Base-by-base conservation (phyloP, 768 basidiomycete genomes). In the Tephrocybe sp. region DNA sequence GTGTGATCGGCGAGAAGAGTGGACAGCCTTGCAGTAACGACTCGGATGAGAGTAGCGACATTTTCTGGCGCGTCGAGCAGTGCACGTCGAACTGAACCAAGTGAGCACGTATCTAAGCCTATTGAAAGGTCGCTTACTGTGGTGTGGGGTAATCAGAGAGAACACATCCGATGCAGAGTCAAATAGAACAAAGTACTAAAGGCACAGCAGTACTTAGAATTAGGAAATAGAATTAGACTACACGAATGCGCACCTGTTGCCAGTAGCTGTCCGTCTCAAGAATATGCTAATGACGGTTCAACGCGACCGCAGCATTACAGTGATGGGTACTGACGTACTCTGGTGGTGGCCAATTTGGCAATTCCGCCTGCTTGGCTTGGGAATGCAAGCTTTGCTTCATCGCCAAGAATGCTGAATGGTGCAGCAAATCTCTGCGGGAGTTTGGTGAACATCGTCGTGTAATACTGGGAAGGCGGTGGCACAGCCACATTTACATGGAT, bases 111-210 rank as follows among this genome's bases (percentile, higher is more conserved):
- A 47, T 36, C 8, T 36, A 36, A 36, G 54, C 40, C 17, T 32
- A 24, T 43, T 17, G 39, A 53, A 26, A 3, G 37, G 43, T 23
- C 25, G 73, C 88, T 55, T 72, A 93, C 91, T 81, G 64, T 95
- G 92, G 58, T 91, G 84, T 0, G 90, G 83, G 2, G 89, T 84
- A 59, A 95, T 86, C 45, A 96, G 80, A 14, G 93, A 90, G 69
- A 91, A 94, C 32, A 94, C 92, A 59, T 96, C 93, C 0, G 91
- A 90, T 1, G 90, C 81, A 7, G 90, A 88, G 72, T 95, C 92
- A 65, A 96, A 96, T 15, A 97, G 74, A 40, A 80, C 68, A 57
- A 88, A 85, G 63, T 88, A 97, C 90, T 94, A 61, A 15, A 33
- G 20, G 36, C 53, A 21, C 33, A 25, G 39, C 41, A 20, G 34